Evolutionary conservation across 1,284 basidiomycete species (phyloP), one percentile per base, ranked within the genome.

Genomic region (Moniliophthora roreri): DNA sequence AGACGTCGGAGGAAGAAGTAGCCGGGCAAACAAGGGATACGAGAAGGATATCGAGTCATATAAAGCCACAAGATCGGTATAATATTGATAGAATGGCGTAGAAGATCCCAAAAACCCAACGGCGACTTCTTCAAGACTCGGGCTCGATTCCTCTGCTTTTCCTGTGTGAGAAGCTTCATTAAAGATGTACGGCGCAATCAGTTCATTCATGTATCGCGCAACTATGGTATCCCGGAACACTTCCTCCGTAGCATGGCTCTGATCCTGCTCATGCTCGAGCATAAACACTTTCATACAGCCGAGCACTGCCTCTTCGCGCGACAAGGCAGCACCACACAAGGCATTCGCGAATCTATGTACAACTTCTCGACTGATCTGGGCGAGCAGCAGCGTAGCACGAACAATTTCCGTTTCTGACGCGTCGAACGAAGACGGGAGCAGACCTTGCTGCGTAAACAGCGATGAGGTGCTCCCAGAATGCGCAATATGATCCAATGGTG

Each of bases 231-330:
- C 87, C 18, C 89, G 76, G 69, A 85, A 93, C 26, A 92, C 84
- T 60, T 93, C 91, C 39, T 78, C 78, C 4, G 69, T 62, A 5
- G 79, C 76, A 55, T 80, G 75, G 52, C 76, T 73, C 50, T 82
- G 76, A 6, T 74, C 59, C 11, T 85, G 81, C 1, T 76, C 79
- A 68, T 95, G 89, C 67, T 97, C 95, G 16, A 98, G 82, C 93
- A 97, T 95, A 71, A 93, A 95, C 11, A 98, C 85, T 62, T 93
- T 93, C 90, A 96, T 94, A 59, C 92, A 87, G 34, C 80, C 82
- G 60, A 96, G 89, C 2, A 87, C 71, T 1, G 77, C 73, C 60
- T 89, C 83, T 37, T 81, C 79, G 18, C 79, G 71, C 15, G 69
- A 72, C 60, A 84, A 66, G 3, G 70, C 67, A 52, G 81, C 74